Evolutionary conservation across 2,329 filamentous ascomycete species (phyloP).

Genomic region (Trichoderma atroviride): DNA sequence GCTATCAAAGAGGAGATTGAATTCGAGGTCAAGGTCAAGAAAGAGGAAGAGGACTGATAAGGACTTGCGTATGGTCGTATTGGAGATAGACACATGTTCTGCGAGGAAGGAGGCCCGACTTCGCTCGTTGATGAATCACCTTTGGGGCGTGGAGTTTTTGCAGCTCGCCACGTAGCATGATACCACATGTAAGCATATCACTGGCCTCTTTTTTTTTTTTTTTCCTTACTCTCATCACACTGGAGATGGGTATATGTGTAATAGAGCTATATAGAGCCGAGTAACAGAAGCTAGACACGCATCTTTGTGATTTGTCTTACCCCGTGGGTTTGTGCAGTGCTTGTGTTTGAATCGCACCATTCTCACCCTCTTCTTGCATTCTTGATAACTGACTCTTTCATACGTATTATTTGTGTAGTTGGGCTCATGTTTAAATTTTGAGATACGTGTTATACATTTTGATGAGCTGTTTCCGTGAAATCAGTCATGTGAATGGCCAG

Average conservation of each 20-base stretch:
- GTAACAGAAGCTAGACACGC: not conserved
- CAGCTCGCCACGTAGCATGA: conserved; percentile 17
- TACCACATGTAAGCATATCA: conserved; percentile 19
- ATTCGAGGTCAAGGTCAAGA: conserved; percentile 18
- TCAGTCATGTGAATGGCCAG: not conserved
- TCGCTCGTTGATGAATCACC: conserved; percentile 12
- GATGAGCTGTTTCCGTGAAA: not conserved
- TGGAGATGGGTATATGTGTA: not conserved
- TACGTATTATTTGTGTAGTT: not conserved
- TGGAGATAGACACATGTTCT: not conserved
- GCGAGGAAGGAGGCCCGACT: not conserved
- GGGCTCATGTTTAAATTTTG: not conserved
- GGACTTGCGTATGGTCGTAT: not conserved
- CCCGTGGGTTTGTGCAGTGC: not conserved
- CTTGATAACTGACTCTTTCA: not conserved
- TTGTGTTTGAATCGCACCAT: not conserved
- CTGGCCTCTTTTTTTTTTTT: not conserved
- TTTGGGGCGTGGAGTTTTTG: not conserved
- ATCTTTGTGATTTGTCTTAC: not conserved
- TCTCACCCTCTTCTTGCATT: not conserved
- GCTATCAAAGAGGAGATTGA: conserved; percentile 32
- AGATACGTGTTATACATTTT: not conserved
- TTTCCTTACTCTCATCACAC: not conserved
- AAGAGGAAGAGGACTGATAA: not conserved
- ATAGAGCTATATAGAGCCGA: not conserved